Evolutionary conservation across 2,329 filamentous ascomycete species (phyloP).

Genomic region (Trichoderma endophyticum): DNA sequence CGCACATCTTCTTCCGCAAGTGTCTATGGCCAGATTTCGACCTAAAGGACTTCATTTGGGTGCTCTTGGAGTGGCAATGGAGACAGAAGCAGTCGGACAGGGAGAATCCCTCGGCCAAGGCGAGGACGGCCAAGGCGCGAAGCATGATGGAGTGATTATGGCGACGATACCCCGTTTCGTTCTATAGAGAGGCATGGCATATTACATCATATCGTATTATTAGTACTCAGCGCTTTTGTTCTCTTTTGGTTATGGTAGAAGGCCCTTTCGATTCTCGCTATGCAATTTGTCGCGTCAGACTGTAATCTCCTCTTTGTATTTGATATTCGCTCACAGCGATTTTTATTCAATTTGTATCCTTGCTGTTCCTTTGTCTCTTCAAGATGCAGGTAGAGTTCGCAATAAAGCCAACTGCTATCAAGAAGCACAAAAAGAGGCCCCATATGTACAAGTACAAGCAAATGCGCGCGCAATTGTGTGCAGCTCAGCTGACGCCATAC

Average conservation of each 20-base stretch:
- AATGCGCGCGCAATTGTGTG: not conserved
- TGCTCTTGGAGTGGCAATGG: slow-evolving; percentile 87
- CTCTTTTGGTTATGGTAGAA: not conserved
- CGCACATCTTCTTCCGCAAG: slow-evolving; percentile 87
- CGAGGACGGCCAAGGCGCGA: slow-evolving; percentile 27
- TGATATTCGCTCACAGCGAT: not conserved
- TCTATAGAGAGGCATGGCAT: slow-evolving; percentile 12
- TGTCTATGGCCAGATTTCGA: slow-evolving; percentile 97
- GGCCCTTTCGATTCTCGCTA: not conserved
- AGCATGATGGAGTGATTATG: slow-evolving; percentile 23
- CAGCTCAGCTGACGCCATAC: slow-evolving; percentile 16
- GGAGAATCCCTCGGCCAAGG: slow-evolving; percentile 43
- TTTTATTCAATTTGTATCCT: not conserved
- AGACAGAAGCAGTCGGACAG: slow-evolving; percentile 56
- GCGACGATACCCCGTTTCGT: slow-evolving; percentile 23
- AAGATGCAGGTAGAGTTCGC: not conserved
- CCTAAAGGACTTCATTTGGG: slow-evolving; percentile 87
- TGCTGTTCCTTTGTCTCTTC: not conserved
- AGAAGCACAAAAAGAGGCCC: not conserved
- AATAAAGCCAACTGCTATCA: not conserved
- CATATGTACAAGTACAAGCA: not conserved
- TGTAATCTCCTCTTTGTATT: not conserved
- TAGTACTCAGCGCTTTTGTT: slow-evolving; percentile 2
- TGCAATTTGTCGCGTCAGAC: slow-evolving; percentile 1
- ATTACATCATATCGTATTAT: not conserved